phyloP scores from a whole-genome alignment of 2,329 filamentous ascomycete species.

The Passalora sequoiae region DNA sequence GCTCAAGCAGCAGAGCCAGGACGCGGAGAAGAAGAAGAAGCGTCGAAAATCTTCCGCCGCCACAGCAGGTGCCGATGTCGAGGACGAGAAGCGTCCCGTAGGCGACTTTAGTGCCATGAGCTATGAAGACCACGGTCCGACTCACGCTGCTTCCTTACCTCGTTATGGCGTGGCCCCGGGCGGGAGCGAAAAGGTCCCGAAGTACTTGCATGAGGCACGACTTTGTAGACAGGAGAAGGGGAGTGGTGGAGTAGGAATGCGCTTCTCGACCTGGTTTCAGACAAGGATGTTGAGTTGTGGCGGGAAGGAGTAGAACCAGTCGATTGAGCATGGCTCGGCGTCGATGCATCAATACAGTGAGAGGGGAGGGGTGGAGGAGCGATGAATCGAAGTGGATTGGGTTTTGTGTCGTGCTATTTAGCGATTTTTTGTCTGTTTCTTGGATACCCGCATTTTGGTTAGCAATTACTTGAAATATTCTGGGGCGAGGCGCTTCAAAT shows the following conservation, averaged over 20 bases:
- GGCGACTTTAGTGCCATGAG: constrained; percentile 16
- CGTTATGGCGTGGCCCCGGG: constrained; percentile 23
- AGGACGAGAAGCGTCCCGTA: constrained; percentile 15
- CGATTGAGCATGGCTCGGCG: too few species aligned
- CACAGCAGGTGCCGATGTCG: constrained; percentile 13
- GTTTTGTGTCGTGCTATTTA: background rate
- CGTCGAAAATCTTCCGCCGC: constrained; percentile 14
- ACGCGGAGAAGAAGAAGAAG: constrained; percentile 18
- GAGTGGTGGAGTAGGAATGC: constrained; percentile 44
- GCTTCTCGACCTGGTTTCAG: constrained; percentile 54
- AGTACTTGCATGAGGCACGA: constrained; percentile 5
- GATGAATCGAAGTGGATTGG: background rate
- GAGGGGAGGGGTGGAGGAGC: too few species aligned
- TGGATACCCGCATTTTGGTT: background rate
- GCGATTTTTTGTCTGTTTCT: background rate
- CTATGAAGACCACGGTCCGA: constrained; percentile 27
- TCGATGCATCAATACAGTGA: too few species aligned
- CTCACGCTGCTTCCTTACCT: constrained; percentile 23
- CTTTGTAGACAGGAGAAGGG: constrained; percentile 2
- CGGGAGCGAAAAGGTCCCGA: constrained; percentile 11
- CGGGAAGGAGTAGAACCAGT: constrained; percentile 8
- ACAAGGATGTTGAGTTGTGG: constrained; percentile 51
- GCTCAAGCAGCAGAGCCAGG: constrained; percentile 27
- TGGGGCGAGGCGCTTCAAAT: too few species aligned
- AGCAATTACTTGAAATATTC: too few species aligned